Base-by-base conservation (phyloP, 768 basidiomycete genomes). In the Lactarius quietus region DNA sequence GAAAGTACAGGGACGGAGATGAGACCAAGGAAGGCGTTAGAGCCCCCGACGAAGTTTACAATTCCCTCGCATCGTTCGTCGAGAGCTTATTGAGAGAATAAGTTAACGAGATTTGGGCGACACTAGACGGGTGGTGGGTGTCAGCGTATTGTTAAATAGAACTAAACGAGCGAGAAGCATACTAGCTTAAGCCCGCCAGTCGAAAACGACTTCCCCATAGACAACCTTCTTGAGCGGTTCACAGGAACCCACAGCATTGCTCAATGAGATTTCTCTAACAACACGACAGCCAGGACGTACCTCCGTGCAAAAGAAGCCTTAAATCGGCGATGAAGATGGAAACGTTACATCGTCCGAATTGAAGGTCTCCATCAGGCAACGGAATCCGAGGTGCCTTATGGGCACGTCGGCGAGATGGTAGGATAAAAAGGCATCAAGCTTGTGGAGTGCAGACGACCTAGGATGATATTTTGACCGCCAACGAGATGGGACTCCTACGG, bases 341-440 rank as follows among this genome's bases (percentile, higher is more conserved):
- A 17, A 90, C 89, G 18, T 90, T 91, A 69, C 90, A 92, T 10
- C 90, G 84, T 10, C 92, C 92, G 72, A 92, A 93, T 90, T 92
- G 93, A 62, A 87, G 72, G 51, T 86, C 78, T 7, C 72, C 71
- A 26, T 83, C 81, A 10, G 81, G 84, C 69, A 86, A 84, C 1
- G 87, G 87, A 43, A 89, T 68, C 26, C 74, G 78, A 1, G 76
- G 76, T 57, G 75, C 78, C 61, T 84, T 82, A 64, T 91, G 89
- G 12, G 89, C 88, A 9, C 90, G 89, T n/a, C n/a, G 89, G 8
- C 89, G 90, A 36, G 81, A 80, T 68, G 92, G 86, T 35, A 84
- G 83, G 31, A 86, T 82, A 91, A 86, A 57, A 93, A 78, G 29
- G 88, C 83, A 69, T 33, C 90, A 75, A 0, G 90, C 89, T 63